Base-by-base conservation (phyloP, 2,329 filamentous ascomycete genomes). In the Fusarium graminum region DNA sequence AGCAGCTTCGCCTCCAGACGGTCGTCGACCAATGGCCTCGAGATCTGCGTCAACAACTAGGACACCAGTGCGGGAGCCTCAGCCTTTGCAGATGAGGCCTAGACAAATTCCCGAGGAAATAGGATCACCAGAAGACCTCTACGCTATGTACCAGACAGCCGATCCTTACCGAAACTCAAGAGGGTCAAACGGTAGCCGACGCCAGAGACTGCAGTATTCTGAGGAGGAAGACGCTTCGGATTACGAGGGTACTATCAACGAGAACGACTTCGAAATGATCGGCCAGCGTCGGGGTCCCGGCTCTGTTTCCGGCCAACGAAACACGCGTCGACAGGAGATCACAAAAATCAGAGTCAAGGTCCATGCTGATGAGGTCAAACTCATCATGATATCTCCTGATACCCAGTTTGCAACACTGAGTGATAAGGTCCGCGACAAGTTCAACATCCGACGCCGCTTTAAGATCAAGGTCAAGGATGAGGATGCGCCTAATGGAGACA, bases 391-490 rank as follows among this genome's bases (percentile, higher is more conserved):
- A 52, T 87, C 87, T 9, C 82, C 89, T 1, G 86, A 87, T 3
- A 85, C 93, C 13, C 88, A 90, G 61, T 97, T 93, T 76, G 81
- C 85, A 7, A 92, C 94, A 59, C 88, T 99, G 42, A 88, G 90
- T 39, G 88, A 90, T 63, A 89, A 89, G 61, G 91, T 99, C 59
- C 86, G 90, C 44, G 90, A 93, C 65, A 99, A 99, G 80, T 97
- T 98, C 74, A 89, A 86, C 14, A 83, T 97, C 55, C 82, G 86
- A 54, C 81, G 90, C 63, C 87, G 88, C 57, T 94, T 97, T 81
- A 96, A 94, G 84, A 90, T 97, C 79, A 95, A 95, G 82, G 88
- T 94, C 71, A 88, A 86, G 73, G 93, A 96, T 66, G 95, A 98
- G 70, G 91, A 92, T 69, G 78, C 82, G 61, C 86, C 86, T 1